These are phyloP conservation scores for Naumovozyma baii DNA, from an alignment of 805 yeast species.

Conservation along the genomic window DNA sequence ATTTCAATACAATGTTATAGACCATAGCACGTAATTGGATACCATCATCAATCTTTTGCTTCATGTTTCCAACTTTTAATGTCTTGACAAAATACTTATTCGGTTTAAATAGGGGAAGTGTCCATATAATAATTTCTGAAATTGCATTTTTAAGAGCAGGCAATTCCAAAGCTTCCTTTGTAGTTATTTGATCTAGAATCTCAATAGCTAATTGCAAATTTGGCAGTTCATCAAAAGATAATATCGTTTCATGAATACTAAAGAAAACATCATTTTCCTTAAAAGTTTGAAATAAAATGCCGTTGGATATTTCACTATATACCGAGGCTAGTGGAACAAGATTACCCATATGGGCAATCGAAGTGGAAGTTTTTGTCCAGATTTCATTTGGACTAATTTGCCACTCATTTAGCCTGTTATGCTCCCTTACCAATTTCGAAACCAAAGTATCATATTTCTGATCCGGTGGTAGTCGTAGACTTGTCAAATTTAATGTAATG, in stretches of 20 bases:
- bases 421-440: neutral
- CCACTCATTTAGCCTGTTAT: neutral
- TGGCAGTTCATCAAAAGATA: conserved; percentile 1
- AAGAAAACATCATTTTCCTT: conserved; percentile 1
- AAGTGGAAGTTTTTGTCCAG: neutral
- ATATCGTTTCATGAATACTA: conserved; percentile 1
- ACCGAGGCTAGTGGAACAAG: neutral
- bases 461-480: neutral
- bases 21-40: conserved; percentile 10
- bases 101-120: conserved; percentile 15
- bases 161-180: neutral
- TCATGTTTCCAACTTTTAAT: conserved; percentile 27
- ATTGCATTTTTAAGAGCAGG: neutral
- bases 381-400: neutral
- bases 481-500: neutral
- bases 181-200: conserved; percentile 1
- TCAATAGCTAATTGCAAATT: conserved; percentile 3
- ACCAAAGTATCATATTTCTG: neutral
- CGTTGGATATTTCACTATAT: neutral
- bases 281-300: too few relatives aligned
- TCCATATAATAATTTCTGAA: neutral
- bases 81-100: conserved; percentile 20
- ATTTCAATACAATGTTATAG: conserved; percentile 10
- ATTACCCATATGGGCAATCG: neutral
- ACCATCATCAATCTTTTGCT: conserved; percentile 26